Base-by-base conservation (phyloP, 495 filamentous ascomycete species). In the Hypoxylon fuscum region DNA sequence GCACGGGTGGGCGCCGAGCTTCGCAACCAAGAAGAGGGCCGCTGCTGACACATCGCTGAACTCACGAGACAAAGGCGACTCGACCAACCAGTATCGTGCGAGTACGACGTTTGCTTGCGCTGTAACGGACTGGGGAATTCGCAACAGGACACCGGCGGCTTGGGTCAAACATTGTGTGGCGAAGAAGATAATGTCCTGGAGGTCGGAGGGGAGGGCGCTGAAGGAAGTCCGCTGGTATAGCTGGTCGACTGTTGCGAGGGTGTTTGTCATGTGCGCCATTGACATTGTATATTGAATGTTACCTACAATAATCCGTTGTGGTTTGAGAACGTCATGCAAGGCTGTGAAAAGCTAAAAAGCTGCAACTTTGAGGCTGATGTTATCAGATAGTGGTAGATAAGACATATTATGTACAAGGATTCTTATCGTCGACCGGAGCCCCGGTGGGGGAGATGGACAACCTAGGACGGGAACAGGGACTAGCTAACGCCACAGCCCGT, bases 51-150 rank as follows among this genome's bases (percentile, higher is more conserved):
- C 81, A 73, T 93, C 87, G 64, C 76, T 79, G 48, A 84, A 83
- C 48, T 83, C 80, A 41, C 78, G 55, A 12, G 67, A 48, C 46
- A 83, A 75, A 2, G 75, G 72, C 0, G 72, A 68, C 12, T 79
- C 78, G 22, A 81, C 86, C 4, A 93, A 76, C 86, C 90, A 97
- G 78, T 93, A 96, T 4, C 95, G 82, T n/a, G 87, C 89, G 23
- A 96, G 85, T 0, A 95, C 77, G n/a, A 98, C 85, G 66, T 93
- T 89, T 2, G 95, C 91, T 66, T 93, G 91, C 11, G 93, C 89
- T 22, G 96, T 92, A 43, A 92, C 85, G 53, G 94, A 91, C 68
- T 98, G 96, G 1, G 94, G 90, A 44, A 98, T 77, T 37, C 90
- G 84, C 2, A 98, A 81, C 6, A 98, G 83, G 5, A 96, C 79